These are phyloP conservation scores for Fusarium coicis DNA, from an alignment of 2,329 filamentous ascomycete species.

Conservation along the genomic window DNA sequence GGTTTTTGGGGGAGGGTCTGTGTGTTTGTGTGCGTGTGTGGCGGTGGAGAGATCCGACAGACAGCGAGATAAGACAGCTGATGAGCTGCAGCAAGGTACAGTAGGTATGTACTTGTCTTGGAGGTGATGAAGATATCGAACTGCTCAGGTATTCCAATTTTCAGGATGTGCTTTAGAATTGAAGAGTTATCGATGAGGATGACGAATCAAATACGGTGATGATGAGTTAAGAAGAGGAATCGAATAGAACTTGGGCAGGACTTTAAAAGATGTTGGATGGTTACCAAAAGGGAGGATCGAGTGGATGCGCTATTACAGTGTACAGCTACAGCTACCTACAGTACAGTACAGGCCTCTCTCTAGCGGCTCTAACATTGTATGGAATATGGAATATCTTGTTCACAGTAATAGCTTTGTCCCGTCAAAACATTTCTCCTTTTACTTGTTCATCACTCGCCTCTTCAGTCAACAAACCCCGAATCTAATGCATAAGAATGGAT, in stretches of 20 bases:
- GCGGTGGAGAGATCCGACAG: slow-evolving; percentile 32
- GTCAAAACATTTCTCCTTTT: slow-evolving; percentile 16
- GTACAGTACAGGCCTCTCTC: neutral
- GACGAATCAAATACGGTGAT: neutral
- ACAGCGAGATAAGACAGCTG: slow-evolving; percentile 4
- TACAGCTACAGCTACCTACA: neutral
- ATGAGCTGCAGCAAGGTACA: slow-evolving; percentile 24
- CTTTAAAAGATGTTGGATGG: neutral
- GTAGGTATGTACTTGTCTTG: neutral
- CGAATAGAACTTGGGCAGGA: neutral
- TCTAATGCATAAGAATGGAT: slow-evolving; percentile 30
- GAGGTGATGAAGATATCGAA: neutral
- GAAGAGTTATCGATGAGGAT: neutral
- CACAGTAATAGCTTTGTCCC: neutral
- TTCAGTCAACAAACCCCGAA: neutral
- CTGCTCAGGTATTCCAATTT: neutral
- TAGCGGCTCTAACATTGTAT: neutral
- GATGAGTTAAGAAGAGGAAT: slow-evolving; percentile 2
- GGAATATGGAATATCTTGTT: neutral
- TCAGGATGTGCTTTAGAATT: neutral
- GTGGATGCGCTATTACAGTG: slow-evolving; percentile 1
- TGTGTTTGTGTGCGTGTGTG: slow-evolving; percentile 34
- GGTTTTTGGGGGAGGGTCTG: slow-evolving; percentile 35
- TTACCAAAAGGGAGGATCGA: slow-evolving; percentile 13
- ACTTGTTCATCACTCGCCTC: slow-evolving; percentile 26